These are phyloP conservation scores for Pichia sp. DNA, from an alignment of 1,139 yeast genomes.

Conservation along the genomic window DNA sequence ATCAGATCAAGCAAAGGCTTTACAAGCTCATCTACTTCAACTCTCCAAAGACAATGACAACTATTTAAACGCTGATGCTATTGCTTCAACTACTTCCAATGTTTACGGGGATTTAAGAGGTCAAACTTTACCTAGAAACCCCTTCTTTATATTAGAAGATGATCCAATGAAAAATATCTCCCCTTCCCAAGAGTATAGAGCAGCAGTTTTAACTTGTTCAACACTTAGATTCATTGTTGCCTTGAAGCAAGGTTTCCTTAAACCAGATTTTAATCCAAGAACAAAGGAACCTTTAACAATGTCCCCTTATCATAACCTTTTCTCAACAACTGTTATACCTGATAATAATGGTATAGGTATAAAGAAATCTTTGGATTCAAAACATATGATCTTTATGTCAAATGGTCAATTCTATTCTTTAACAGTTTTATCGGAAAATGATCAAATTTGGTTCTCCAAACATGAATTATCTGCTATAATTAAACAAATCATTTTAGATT, in stretches of 20 bases:
- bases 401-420: slow-evolving; percentile 57
- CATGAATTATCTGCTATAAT: slow-evolving; percentile 49
- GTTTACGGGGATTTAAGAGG: slow-evolving; percentile 59
- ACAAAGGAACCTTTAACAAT: slow-evolving; percentile 50
- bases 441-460: slow-evolving; percentile 42
- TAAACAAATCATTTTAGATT: slow-evolving; percentile 41
- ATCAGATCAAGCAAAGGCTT: slow-evolving; percentile 34
- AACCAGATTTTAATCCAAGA: slow-evolving; percentile 50
- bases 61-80: slow-evolving; percentile 49
- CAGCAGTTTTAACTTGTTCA: slow-evolving; percentile 59
- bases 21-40: slow-evolving; percentile 48
- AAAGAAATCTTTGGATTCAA: slow-evolving; percentile 28
- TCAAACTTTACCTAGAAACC: slow-evolving; percentile 68
- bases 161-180: slow-evolving; percentile 56
- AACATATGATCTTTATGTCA: slow-evolving; percentile 51
- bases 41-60: slow-evolving; percentile 40
- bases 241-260: slow-evolving; percentile 44
- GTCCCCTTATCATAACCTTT: slow-evolving; percentile 57
- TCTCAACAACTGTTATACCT: slow-evolving; percentile 64
- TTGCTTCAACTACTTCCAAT: slow-evolving; percentile 52
- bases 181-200: slow-evolving; percentile 59
- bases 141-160: slow-evolving; percentile 63
- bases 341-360: slow-evolving; percentile 36
- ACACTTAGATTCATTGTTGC: slow-evolving; percentile 58
- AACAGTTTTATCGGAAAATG: slow-evolving; percentile 42